These are phyloP conservation scores for Penicillium robsamsonii DNA, from an alignment of 495 filamentous ascomycete species.

Conservation along the genomic window DNA sequence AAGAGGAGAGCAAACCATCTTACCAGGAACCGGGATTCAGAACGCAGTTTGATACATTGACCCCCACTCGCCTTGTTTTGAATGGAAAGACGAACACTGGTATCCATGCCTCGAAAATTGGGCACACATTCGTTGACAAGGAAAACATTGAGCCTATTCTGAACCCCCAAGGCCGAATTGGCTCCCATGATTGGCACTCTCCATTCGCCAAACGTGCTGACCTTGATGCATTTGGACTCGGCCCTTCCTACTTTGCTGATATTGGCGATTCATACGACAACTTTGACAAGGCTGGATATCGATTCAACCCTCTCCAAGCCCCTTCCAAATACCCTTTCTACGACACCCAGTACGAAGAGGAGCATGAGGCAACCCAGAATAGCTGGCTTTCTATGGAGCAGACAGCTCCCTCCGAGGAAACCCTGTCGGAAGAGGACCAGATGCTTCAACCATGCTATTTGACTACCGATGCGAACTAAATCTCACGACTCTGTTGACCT, in stretches of 20 bases:
- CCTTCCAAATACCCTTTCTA: conserved; percentile 22
- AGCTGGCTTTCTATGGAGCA: conserved; percentile 15
- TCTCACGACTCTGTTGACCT: background rate
- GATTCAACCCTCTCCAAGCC: conserved; percentile 40
- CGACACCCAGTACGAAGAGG: conserved; percentile 18
- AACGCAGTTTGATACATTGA: conserved; percentile 17
- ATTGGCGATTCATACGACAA: conserved; percentile 30
- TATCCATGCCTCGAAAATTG: conserved; percentile 12
- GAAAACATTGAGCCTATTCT: conserved; percentile 50
- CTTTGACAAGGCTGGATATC: conserved; percentile 31
- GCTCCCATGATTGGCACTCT: conserved; percentile 31
- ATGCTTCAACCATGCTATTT: conserved; percentile 37
- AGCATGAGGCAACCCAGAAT: conserved; percentile 6
- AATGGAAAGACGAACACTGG: conserved; percentile 18
- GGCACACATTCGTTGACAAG: conserved; percentile 23
- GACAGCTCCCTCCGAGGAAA: conserved; percentile 31
- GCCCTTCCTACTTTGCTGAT: conserved; percentile 34
- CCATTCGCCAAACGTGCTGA: conserved; percentile 31
- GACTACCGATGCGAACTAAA: conserved; percentile 27
- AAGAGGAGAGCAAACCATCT: conserved; percentile 10
- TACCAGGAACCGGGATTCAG: conserved; percentile 13
- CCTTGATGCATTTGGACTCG: conserved; percentile 25
- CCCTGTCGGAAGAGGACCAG: conserved; percentile 33
- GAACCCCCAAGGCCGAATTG: conserved; percentile 33
- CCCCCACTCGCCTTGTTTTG: conserved; percentile 27